phyloP scores from a whole-genome alignment of 805 yeast species.

The Candida sakaeoensis region DNA sequence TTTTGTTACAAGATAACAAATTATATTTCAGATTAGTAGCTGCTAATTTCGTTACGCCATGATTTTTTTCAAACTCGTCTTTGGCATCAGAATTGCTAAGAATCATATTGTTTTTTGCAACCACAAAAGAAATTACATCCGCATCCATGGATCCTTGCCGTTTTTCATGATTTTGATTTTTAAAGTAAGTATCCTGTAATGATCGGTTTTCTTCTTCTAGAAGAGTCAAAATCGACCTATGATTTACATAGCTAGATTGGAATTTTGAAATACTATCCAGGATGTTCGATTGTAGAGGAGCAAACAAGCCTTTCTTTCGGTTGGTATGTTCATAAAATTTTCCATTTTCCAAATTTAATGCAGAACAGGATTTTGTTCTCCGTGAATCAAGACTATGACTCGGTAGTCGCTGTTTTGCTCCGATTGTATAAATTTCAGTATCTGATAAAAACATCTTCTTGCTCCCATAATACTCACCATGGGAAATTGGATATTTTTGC shows the following conservation, averaged over 20 bases:
- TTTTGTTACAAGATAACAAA: conserved; percentile 4
- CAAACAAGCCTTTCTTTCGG: background rate
- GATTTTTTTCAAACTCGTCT: background rate
- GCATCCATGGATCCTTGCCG: background rate
- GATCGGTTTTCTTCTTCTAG: too few relatives aligned
- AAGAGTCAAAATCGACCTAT: background rate
- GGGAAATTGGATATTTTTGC: too few relatives aligned
- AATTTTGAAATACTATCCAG: too few relatives aligned
- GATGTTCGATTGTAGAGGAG: too few relatives aligned
- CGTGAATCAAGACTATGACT: background rate
- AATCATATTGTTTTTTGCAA: conserved; percentile 5
- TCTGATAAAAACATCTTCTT: background rate
- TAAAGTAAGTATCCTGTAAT: too few relatives aligned
- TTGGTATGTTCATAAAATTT: background rate
- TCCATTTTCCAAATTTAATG: background rate
- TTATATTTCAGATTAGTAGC: background rate
- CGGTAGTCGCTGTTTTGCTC: background rate
- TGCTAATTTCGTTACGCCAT: conserved; percentile 1
- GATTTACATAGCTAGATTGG: background rate
- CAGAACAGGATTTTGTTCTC: background rate
- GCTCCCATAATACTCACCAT: too few relatives aligned
- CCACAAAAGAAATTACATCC: conserved; percentile 4
- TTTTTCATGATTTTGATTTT: background rate
- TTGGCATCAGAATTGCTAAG: background rate
- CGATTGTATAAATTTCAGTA: background rate